A percentile compares a stretch with the other conserved stretches of the same genome.
Evolutionary conservation across 257 asterid species (phyloP).

Genomic region (Ajuga chamaepitys): DNA sequence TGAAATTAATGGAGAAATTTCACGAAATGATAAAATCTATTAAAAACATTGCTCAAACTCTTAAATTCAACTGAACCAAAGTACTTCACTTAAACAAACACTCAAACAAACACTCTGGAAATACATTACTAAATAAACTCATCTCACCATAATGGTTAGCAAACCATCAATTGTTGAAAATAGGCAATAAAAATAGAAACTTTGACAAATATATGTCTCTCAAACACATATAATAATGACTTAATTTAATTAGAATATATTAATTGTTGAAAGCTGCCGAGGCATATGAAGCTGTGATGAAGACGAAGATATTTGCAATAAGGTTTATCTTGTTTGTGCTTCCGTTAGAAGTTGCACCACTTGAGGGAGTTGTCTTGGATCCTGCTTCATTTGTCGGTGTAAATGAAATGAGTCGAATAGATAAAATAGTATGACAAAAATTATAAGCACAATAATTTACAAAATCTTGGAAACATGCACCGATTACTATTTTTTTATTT

Average conservation of each 20-base stretch:
- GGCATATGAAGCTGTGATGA: conserved; percentile 33
- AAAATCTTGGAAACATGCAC: too few relatives aligned
- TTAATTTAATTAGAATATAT: conserved; percentile 7
- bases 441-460: too few relatives aligned
- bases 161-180: background rate
- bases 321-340: conserved; percentile 14
- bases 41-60: background rate
- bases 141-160: conserved; percentile 1
- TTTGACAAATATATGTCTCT: background rate
- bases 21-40: background rate
- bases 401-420: background rate
- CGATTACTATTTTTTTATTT: too few relatives aligned
- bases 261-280: conserved; percentile 20
- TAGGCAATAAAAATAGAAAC: background rate
- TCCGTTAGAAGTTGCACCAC: conserved; percentile 28
- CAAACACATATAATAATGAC: background rate
- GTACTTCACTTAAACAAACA: background rate
- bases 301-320: conserved; percentile 18
- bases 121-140: background rate
- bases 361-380: conserved; percentile 32
- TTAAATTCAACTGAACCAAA: background rate
- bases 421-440: background rate
- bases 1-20: background rate
- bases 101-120: background rate
- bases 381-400: conserved; percentile 23